These are phyloP conservation scores for Paulownia fortunei DNA, from an alignment of 257 asterid genomes.

Conservation along the genomic window DNA sequence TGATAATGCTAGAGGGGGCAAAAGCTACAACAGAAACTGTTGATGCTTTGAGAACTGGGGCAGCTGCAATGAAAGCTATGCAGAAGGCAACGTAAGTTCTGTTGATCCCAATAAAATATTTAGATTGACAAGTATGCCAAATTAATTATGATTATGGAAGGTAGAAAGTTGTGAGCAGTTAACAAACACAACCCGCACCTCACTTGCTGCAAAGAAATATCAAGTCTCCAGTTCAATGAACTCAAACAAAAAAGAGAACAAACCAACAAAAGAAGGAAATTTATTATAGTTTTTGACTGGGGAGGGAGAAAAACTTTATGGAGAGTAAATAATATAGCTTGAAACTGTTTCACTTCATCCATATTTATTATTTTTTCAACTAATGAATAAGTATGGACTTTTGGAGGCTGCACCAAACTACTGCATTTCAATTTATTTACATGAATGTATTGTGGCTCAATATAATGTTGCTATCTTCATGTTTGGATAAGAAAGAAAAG, in stretches of 20 bases:
- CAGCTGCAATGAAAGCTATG: conserved; percentile 91
- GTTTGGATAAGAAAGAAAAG: not conserved
- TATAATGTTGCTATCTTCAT: not conserved
- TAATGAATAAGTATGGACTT: conserved; percentile 2
- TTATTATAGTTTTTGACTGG: not conserved
- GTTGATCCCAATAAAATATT: conserved; percentile 6
- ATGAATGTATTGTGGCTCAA: not conserved
- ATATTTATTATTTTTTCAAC: not conserved
- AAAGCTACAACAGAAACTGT: conserved; percentile 92
- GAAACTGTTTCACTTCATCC: not conserved
- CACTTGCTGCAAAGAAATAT: not conserved
- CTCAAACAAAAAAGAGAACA: not conserved
- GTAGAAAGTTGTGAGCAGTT: conserved; percentile 10
- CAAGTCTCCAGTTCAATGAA: not conserved
- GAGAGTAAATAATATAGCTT: not conserved
- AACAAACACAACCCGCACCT: not conserved
- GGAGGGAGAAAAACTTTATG: not conserved
- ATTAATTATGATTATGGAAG: not conserved
- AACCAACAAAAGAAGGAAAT: not conserved
- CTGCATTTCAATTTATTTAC: conserved; percentile 8
- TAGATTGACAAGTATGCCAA: not conserved
- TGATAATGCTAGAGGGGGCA: conserved; percentile 89
- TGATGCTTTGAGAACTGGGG: conserved; percentile 89
- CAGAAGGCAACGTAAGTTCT: conserved; percentile 83
- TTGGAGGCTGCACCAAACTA: conserved; percentile 12